Base-by-base conservation (phyloP, 768 basidiomycete species). In the Hericium alpestre region DNA sequence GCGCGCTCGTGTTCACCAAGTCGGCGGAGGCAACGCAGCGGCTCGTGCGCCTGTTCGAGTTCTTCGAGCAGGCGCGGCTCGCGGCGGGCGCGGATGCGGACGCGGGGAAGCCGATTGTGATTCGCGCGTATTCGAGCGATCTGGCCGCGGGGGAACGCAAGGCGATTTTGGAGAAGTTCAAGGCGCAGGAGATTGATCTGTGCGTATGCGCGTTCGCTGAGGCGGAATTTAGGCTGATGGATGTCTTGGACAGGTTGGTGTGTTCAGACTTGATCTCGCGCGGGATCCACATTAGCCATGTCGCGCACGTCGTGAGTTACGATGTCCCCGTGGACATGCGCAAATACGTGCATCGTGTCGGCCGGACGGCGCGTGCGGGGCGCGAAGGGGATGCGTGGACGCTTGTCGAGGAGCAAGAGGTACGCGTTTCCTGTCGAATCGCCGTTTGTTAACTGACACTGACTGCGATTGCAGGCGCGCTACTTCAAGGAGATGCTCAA, bases 261-360 rank as follows among this genome's bases (percentile, higher is more conserved):
- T 96, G 93, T 67, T 97, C 95, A 2, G 96, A 98, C 72, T 76
- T 99, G 10, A 89, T 98, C 58, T 90, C 95, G 2, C 84, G 96
- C 57, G 96, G 96, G 11, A 93, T 97, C 58, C 95, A 98, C 65
- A 89, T 99, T 57, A 88, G 84, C 57, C 83, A 91, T 61, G 91
- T 98, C 38, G 81, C 85, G 2, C 90, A 96, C 69, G 95, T 99
- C 32, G 81, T 99, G 50, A 93, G 87, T 65, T 98, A 99, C 69
- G 96, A 99, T 67, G 85, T 83, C 2, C 94, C 96, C 9, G 79
- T 96, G n/a, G 96, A 98, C 68, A 93, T 97, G 82, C 81, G 92
- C 53, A 98, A 98, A 69, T 99, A 99, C 66, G 90, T 99, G 11
- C 96, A 99, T 70, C 86, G 96, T 54, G 95, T 94, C 9, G 96